Percentiles rank a stretch among this genome's conserved stretches.
Evolutionary conservation across 176 grass and related monocot species (phyloP).

Genomic region (Phoenix roebelenii): DNA sequence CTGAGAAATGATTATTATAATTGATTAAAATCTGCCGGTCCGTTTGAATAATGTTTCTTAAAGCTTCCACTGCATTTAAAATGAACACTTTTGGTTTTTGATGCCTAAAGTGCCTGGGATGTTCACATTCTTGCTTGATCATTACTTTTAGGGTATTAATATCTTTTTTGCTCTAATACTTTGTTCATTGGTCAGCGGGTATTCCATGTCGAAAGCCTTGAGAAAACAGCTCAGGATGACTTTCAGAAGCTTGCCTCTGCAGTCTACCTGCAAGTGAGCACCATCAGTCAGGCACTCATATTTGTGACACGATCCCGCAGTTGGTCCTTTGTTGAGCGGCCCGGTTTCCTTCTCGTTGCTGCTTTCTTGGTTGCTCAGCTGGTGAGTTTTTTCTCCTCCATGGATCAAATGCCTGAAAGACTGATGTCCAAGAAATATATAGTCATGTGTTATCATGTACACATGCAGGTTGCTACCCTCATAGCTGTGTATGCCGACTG

Average conservation of each 20-base stretch:
- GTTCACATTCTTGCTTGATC: no score
- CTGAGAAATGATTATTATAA: no score
- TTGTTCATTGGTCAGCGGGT: conserved; percentile 25
- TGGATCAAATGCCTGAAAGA: not conserved
- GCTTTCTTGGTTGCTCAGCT: conserved; percentile 57
- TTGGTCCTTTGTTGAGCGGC: conserved; percentile 59
- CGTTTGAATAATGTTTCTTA: no score
- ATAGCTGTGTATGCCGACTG: conserved; percentile 70
- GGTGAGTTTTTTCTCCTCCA: conserved; percentile 14
- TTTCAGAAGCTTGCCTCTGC: conserved; percentile 53
- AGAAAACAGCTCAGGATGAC: conserved; percentile 60
- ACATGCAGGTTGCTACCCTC: conserved; percentile 61
- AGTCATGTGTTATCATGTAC: not conserved
- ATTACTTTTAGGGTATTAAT: no score
- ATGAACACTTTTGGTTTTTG: no score
- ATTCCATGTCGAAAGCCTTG: conserved; percentile 63
- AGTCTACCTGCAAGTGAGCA: conserved; percentile 65
- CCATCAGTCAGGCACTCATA: conserved; percentile 66
- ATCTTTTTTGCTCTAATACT: no score
- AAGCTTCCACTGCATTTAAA: no score
- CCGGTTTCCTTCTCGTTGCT: conserved; percentile 41
- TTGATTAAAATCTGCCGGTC: no score
- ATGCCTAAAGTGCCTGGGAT: no score
- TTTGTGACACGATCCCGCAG: conserved; percentile 60
- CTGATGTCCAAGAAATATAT: not conserved